Evolutionary conservation across 2,329 filamentous ascomycete species (phyloP).

Genomic region (Fusarium succisae): DNA sequence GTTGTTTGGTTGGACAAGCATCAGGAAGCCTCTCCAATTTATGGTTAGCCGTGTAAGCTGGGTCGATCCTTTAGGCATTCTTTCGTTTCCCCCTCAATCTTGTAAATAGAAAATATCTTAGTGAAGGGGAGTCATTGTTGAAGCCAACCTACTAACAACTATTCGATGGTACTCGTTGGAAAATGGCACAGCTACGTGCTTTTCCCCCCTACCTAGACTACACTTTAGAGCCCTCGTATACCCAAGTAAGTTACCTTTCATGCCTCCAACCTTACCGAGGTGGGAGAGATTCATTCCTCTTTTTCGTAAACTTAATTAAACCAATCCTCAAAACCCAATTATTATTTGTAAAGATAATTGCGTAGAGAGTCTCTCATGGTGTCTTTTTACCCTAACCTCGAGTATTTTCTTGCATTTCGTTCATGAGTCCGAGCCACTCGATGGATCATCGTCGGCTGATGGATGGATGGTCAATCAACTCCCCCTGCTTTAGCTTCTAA

Average conservation of each 20-base stretch:
- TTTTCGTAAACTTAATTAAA: background rate
- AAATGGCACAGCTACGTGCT: background rate
- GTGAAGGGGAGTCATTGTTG: background rate
- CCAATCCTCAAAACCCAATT: background rate
- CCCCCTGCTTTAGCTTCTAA: constrained; percentile 17
- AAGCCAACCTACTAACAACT: background rate
- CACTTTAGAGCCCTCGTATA: background rate
- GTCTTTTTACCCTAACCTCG: too few species aligned
- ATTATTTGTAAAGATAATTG: background rate
- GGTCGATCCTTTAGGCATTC: constrained; percentile 6
- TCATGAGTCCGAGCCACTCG: background rate
- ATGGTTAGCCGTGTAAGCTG: background rate
- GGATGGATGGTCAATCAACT: constrained; percentile 1
- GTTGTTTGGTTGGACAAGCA: background rate
- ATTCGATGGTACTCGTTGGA: background rate
- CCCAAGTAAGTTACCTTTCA: background rate
- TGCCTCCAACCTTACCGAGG: background rate
- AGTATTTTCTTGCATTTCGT: background rate
- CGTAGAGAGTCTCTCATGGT: too few species aligned
- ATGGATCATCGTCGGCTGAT: constrained; percentile 29
- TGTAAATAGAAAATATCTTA: background rate
- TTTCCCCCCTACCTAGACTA: background rate
- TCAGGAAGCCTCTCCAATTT: background rate
- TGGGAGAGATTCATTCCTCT: background rate
- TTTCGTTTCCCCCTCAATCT: background rate